Evolutionary conservation across 352 stramenopile species (phyloP).

Genomic region (Globisporangium paddicum): DNA sequence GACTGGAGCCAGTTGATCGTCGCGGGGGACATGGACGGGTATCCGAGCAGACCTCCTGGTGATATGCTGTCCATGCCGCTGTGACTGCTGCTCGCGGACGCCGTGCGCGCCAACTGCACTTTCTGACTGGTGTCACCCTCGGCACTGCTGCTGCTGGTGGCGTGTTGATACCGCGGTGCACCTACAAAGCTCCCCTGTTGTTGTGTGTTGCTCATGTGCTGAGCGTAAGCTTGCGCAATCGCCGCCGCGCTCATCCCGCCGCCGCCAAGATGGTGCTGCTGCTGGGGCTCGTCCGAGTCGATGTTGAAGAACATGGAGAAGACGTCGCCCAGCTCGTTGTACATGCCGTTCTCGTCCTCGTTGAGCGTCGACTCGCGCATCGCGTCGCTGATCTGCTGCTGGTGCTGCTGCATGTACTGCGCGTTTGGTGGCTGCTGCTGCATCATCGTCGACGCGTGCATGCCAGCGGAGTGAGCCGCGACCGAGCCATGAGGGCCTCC

Average conservation of each 20-base stretch:
- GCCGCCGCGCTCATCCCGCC: not conserved
- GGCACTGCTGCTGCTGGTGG: not conserved
- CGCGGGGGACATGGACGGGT: constrained; percentile 68
- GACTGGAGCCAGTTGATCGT: constrained; percentile 79
- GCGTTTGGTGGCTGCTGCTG: constrained; percentile 5
- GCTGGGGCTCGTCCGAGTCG: constrained; percentile 32
- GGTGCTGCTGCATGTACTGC: constrained; percentile 11
- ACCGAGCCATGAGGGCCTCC: not conserved
- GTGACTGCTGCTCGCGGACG: constrained; percentile 33
- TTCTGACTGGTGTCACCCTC: constrained; percentile 15
- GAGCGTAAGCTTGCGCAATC: constrained; percentile 1
- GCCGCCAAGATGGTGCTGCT: constrained; percentile 3
- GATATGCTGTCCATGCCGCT: constrained; percentile 48
- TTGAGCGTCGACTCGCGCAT: constrained; percentile 28
- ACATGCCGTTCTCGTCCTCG: constrained; percentile 47
- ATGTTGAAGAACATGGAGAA: constrained; percentile 73
- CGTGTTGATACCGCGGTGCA: constrained; percentile 5
- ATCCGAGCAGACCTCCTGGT: constrained; percentile 39
- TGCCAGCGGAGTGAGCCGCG: not conserved
- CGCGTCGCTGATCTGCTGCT: constrained; percentile 17
- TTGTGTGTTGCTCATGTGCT: constrained; percentile 8
- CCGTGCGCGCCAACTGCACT: constrained; percentile 48
- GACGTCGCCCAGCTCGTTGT: constrained; percentile 63
- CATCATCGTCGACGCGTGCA: constrained; percentile 9
- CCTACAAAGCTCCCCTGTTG: constrained; percentile 7